Base-by-base conservation (phyloP, 164 flowering plant species). In the Chimonanthus salicifolius region DNA sequence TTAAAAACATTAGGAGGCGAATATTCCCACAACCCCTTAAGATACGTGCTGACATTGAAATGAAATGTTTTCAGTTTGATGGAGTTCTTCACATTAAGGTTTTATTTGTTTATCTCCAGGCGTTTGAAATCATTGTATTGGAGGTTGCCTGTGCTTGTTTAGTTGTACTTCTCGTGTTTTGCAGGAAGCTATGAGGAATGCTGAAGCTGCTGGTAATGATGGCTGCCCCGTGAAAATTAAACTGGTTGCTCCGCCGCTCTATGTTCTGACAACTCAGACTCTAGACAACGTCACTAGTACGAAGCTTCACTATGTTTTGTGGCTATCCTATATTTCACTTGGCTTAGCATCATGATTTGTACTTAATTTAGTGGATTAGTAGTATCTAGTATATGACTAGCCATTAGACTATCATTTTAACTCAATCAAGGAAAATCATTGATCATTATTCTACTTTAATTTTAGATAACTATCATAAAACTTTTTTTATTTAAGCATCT, bases 71-170 rank as follows among this genome's bases (percentile, higher is more conserved):
- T 72, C 94, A 90, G 82, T 92, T 91, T 83, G 98, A 95, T 80
- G 99, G 99, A 16, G 92, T 95, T 80, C 92, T 95, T 79, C 98
- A 93, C 83, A 93, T 95, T 47, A 93, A 95, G 97, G 98, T 90
- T 20, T 60, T 54, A 18, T 54, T 54, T 54, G 6, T 54, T 10
- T 54, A 13, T 54, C 60, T n/a, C 16, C 45, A 21, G 21, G 33
- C 0, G 20, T 63, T 8, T 63, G 45, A 33, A 18, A 63, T 63
- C 16, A 63, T 18, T 18, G 66, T n/a, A 63, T 21, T 7, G 46
- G 66, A 33, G 21, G 21, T 18, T 63, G 16, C 10, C 60, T 54
- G 3, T 63, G 21, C 45, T 7, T 7, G 44, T 33, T 13, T 64
- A 7, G 2, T 64, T 58, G 16, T 45, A 4, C n/a, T 49, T 67